A percentile compares a stretch with the other conserved stretches of the same genome.
These are phyloP conservation scores for Nemophila menziesii DNA, from an alignment of 257 asterid species.

Conservation along the genomic window DNA sequence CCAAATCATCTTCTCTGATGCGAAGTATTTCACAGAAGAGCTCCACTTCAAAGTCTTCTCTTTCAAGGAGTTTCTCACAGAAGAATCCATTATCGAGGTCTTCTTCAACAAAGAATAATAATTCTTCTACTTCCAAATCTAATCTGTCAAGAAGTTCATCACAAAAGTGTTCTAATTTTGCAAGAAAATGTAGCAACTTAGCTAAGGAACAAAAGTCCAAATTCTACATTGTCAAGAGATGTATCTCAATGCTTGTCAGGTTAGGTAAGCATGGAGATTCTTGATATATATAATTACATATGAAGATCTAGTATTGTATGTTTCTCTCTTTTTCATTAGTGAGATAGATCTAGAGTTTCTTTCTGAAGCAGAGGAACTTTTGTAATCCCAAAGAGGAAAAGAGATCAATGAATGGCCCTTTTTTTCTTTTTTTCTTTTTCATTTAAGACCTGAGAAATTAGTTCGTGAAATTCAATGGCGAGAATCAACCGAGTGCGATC, in stretches of 20 bases:
- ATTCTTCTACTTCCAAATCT: slow-evolving; percentile 27
- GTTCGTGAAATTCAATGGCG: too few relatives aligned
- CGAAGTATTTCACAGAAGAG: slow-evolving; percentile 44
- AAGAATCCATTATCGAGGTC: slow-evolving; percentile 39
- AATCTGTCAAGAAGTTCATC: slow-evolving; percentile 43
- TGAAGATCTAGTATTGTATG: too few relatives aligned
- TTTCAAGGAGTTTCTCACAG: slow-evolving; percentile 20
- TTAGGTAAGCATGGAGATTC: slow-evolving; percentile 71
- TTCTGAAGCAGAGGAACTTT: neutral
- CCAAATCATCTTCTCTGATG: slow-evolving; percentile 27
- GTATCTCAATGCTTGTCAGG: slow-evolving; percentile 69
- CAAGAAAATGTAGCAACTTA: slow-evolving; percentile 52
- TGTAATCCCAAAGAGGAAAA: neutral
- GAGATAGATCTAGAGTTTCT: neutral
- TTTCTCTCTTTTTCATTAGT: neutral
- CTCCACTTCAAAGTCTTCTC: slow-evolving; percentile 23
- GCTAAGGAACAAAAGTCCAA: slow-evolving; percentile 82
- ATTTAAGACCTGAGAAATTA: too few relatives aligned
- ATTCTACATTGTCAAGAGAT: slow-evolving; percentile 69
- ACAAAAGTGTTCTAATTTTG: slow-evolving; percentile 36
- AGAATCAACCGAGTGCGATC: too few relatives aligned
- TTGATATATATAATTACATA: slow-evolving; percentile 11
- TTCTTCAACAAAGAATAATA: slow-evolving; percentile 38
- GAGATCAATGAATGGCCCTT: too few relatives aligned
- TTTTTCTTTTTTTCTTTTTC: too few relatives aligned